These are phyloP conservation scores for Aureobasidium sp. DNA, from an alignment of 2,329 filamentous ascomycete species.

Conservation along the genomic window DNA sequence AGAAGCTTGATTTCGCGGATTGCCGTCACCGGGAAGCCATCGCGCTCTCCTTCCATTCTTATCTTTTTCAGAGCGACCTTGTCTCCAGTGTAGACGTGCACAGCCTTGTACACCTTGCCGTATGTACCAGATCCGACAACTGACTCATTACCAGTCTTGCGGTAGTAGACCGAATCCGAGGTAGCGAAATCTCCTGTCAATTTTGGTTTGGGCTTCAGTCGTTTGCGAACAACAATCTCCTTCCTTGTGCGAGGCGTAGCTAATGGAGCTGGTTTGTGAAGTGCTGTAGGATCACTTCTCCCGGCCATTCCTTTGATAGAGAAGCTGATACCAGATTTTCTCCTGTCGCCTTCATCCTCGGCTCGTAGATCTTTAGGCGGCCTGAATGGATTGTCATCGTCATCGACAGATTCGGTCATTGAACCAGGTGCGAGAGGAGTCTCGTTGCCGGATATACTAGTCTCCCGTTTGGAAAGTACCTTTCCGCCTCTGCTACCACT, in stretches of 20 bases:
- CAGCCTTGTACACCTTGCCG: conserved; percentile 89
- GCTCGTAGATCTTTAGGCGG: conserved; percentile 57
- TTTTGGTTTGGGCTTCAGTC: conserved; percentile 61
- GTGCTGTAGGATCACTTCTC: conserved; percentile 16
- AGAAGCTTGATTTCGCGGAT: conserved; percentile 86
- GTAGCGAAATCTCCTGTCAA: conserved; percentile 63
- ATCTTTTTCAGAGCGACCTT: conserved; percentile 84
- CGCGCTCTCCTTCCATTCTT: conserved; percentile 84
- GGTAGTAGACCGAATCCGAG: conserved; percentile 86
- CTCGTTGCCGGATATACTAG: conserved; percentile 2
- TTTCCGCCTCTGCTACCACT: conserved; percentile 47
- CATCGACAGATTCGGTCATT: conserved; percentile 34
- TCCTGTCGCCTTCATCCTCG: conserved; percentile 48
- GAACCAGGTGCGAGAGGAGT: conserved; percentile 16
- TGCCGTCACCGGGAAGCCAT: conserved; percentile 85
- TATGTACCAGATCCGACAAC: conserved; percentile 94
- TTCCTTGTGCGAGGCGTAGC: conserved; percentile 28
- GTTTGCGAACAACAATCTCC: conserved; percentile 57
- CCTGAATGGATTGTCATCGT: conserved; percentile 53
- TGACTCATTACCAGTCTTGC: conserved; percentile 95
- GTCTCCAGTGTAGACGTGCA: conserved; percentile 81
- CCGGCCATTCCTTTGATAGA: conserved; percentile 63
- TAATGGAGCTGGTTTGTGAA: conserved; percentile 30
- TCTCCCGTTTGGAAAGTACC: conserved; percentile 20
- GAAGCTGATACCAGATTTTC: conserved; percentile 70